These are phyloP conservation scores for Magnusiomyces clavatus DNA, from an alignment of 1,139 yeast species.

Conservation along the genomic window DNA sequence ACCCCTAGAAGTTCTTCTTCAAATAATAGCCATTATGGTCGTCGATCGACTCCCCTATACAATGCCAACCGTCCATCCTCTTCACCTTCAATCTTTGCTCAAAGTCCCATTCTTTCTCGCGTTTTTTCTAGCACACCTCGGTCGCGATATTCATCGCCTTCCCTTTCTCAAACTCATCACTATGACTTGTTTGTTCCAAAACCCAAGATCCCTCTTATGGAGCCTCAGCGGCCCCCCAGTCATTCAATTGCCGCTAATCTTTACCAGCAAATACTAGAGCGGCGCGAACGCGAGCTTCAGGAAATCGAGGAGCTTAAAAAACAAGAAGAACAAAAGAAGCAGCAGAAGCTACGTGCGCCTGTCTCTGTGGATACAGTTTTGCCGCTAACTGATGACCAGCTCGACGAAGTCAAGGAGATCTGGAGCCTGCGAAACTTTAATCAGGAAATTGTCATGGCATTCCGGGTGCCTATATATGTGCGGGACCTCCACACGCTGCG, in stretches of 20 bases:
- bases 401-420: constrained; percentile 32
- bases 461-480: constrained; percentile 51
- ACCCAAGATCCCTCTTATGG: constrained; percentile 5
- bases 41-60: no score
- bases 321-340: not conserved
- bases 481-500: constrained; percentile 65
- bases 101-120: no score
- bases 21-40: no score
- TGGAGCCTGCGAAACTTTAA: constrained; percentile 33
- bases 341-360: not conserved
- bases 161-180: no score
- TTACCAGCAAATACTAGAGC: constrained; percentile 7
- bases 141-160: no score
- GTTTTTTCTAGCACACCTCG: no score
- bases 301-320: not conserved
- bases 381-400: not conserved
- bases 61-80: no score
- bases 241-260: constrained; percentile 5
- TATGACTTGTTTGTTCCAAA: no score
- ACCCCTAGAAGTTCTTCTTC: no score
- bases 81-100: no score
- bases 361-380: constrained; percentile 2
- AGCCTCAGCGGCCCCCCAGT: constrained; percentile 10
- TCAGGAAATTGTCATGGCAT: constrained; percentile 38
- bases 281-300: constrained; percentile 3